Base-by-base conservation (phyloP, 768 basidiomycete genomes). In the Udeniomyces megalosporus region DNA sequence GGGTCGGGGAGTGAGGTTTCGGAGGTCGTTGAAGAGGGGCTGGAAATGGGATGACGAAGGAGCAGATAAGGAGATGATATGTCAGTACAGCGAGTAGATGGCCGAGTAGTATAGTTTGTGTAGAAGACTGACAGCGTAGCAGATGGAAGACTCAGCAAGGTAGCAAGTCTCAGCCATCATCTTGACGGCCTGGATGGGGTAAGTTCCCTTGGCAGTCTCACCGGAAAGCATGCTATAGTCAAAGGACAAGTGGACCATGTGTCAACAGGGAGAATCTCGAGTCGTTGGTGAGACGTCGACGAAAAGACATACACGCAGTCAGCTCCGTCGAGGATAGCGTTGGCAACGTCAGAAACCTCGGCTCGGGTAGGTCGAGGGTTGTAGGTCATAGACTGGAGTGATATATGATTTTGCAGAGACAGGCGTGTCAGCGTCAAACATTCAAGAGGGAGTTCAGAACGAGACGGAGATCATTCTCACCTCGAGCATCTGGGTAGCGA, bases 121-220 rank as follows among this genome's bases (percentile, higher is more conserved):
- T n/a, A n/a, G n/a, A n/a, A 49, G 32, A 49, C 58, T 20, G 1
- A 59, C 58, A 46, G 88, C 88, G 72, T 96, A 92, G 78, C 88
- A 91, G 75, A 93, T 88, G 35, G 93, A 85, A 51, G 85, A 81
- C 76, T 99, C 95, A 62, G 95, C 93, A 67, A 99, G 84, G 70
- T 90, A 80, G 74, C 93, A 96, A 3, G 92, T 97, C 79, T 99
- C 95, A 57, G 93, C 95, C 95, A 99, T 99, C 93, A 97, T 93
- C 69, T 90, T 80, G 67, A 99, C 92, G 56, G 95, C 92, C 74
- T 93, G 84, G 71, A 96, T 82, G 58, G 95, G 95, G 76, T 99
- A 99, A 66, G 80, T 77, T 66, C 95, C 95, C 79, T 97, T 99
- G 64, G 95, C 95, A 61, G 95, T 99, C 78, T 99, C 95, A 64